Evolutionary conservation across 164 flowering plant species (phyloP), one percentile per base, ranked within the genome.

Genomic region (Annona squamosa): DNA sequence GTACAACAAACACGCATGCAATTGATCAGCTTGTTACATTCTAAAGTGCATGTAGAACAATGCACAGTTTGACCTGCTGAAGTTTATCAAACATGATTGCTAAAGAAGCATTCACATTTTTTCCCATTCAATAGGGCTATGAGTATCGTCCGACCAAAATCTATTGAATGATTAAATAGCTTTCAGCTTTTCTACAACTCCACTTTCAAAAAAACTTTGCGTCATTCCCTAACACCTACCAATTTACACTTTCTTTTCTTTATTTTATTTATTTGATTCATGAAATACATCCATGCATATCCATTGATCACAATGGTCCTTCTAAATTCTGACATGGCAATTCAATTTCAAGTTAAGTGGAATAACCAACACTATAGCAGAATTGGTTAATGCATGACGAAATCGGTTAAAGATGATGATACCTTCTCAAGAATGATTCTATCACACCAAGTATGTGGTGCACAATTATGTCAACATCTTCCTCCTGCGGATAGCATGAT

Each of bases 401-500:
- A 52, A 52, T 52, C 59, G 13, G 13, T 52, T 18, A 48, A 68
- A 3, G 3, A 13, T n/a, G 62, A 71, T 68, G 59, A 56, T 83
- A 89, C 94, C 84, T 79, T 77, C 69, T 82, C 67, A 62, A 52
- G 73, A 84, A 86, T 47, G 90, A 86, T 26, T 88, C 89, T 10
- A 88, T 71, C 70, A 82, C 68, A 42, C 94, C 94, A 66, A 77
- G 81, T 67, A 90, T 85, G 81, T 91, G 94, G 82, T 88, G 88
- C 76, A 87, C 74, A 72, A 91, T 77, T 46, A 90, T 68, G 10
- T 88, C 86, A 65, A 91, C 92, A 79, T 90, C 91, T 75, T 87
- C 91, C 68, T 84, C 92, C 94, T 91, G 69, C 46, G 74, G 67
- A 57, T 18, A 19, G 19, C 19, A 66, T 3, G 69, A 52, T 3